Percentiles rank a stretch among this genome's conserved stretches.
Evolutionary conservation across 257 asterid species (phyloP).

Genomic region (Buddleja alternifolia): DNA sequence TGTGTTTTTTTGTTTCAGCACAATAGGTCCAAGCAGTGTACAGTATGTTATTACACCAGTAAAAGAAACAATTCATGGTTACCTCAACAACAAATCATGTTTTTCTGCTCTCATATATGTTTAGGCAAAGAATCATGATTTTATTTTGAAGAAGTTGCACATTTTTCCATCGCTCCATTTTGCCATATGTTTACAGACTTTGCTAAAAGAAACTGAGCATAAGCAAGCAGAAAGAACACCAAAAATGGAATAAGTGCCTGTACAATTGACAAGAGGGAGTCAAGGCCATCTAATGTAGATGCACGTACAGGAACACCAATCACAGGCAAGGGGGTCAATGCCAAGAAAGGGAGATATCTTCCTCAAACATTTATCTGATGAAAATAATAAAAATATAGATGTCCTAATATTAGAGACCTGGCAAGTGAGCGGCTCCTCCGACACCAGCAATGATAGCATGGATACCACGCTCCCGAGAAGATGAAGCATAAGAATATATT

Average conservation of each 20-base stretch:
- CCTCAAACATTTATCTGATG: neutral
- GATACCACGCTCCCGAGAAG: conserved; percentile 90
- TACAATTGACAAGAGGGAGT: conserved; percentile 92
- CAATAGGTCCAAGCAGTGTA: neutral
- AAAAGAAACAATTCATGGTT: neutral
- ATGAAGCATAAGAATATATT: conserved; percentile 79
- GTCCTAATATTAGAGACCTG: conserved; percentile 52
- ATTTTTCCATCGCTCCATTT: no score
- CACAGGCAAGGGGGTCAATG: conserved; percentile 79
- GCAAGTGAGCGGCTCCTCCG: conserved; percentile 99
- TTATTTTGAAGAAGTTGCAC: neutral
- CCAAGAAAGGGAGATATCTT: neutral
- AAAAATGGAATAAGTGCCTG: conserved; percentile 57
- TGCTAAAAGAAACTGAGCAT: neutral
- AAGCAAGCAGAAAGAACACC: neutral
- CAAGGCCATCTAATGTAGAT: conserved; percentile 89
- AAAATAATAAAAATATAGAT: neutral
- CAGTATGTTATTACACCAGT: neutral
- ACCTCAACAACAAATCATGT: neutral
- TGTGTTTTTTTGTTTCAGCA: neutral
- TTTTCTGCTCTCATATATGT: neutral
- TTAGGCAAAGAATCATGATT: neutral
- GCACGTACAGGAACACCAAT: conserved; percentile 98
- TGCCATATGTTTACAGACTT: neutral
- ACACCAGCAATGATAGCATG: conserved; percentile 98